phyloP scores from a whole-genome alignment of 352 stramenopile species.

The Globisporangium parvum region DNA sequence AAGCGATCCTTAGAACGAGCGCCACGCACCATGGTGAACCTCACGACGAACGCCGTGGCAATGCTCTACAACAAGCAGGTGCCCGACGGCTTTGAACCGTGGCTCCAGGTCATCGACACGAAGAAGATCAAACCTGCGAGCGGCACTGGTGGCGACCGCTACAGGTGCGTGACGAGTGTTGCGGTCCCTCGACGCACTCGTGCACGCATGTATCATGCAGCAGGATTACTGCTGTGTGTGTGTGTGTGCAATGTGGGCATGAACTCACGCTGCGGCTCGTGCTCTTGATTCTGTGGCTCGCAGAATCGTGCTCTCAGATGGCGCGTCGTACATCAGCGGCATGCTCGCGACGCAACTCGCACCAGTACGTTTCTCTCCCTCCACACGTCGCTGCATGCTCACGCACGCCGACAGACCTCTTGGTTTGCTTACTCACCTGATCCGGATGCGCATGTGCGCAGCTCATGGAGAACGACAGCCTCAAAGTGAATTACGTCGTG shows the following conservation, averaged over 20 bases:
- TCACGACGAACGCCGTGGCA: constrained; percentile 76
- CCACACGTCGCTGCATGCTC: no score
- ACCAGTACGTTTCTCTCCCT: constrained; percentile 29
- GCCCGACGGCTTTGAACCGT: constrained; percentile 82
- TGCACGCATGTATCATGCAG: no score
- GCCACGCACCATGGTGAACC: constrained; percentile 56
- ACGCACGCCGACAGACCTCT: no score
- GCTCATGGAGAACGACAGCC: constrained; percentile 78
- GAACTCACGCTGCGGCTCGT: background rate
- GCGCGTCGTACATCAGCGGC: constrained; percentile 75
- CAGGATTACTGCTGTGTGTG: background rate
- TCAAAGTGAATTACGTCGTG: constrained; percentile 81
- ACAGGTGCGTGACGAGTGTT: no score
- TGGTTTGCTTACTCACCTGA: no score
- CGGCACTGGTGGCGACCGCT: constrained; percentile 66
- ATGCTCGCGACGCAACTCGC: constrained; percentile 83
- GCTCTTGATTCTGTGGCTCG: background rate
- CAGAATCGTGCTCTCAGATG: constrained; percentile 78
- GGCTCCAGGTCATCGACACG: constrained; percentile 84
- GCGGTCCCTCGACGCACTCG: no score
- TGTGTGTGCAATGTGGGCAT: no score
- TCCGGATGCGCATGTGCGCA: constrained; percentile 16
- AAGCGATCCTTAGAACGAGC: constrained; percentile 1
- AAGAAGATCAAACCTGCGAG: constrained; percentile 85
- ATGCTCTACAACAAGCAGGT: constrained; percentile 85